Evolutionary conservation across 495 filamentous ascomycete genomes (phyloP).

Genomic region (Bacidia gigantensis): DNA sequence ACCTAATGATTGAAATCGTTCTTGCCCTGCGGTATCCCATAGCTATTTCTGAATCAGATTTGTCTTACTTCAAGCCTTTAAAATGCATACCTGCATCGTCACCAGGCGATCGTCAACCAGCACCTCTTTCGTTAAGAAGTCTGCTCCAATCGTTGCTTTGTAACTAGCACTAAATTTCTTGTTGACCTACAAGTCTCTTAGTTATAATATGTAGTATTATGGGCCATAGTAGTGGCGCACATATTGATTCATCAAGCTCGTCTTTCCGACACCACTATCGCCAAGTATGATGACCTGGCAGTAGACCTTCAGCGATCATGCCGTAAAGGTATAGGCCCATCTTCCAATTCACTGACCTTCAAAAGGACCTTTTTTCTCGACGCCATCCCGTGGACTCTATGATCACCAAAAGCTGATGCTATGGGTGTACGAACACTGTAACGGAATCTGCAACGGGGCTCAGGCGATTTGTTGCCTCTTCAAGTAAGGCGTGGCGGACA

Average conservation of each 20-base stretch:
- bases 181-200: conserved; percentile 58
- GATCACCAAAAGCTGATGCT: background rate
- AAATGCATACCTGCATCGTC: conserved; percentile 78
- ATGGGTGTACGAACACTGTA: background rate
- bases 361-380: conserved; percentile 94
- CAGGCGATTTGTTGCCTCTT: no score
- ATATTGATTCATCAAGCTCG: conserved; percentile 99
- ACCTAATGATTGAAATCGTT: conserved; percentile 92
- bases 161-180: conserved; percentile 99
- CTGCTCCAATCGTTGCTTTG: conserved; percentile 97
- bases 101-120: conserved; percentile 92
- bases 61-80: background rate
- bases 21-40: conserved; percentile 97
- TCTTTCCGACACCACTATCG: conserved; percentile 97
- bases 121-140: conserved; percentile 97
- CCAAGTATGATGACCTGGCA: conserved; percentile 90
- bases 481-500: no score
- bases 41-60: conserved; percentile 38
- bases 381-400: conserved; percentile 43
- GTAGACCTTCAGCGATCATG: background rate
- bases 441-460: no score
- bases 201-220: background rate
- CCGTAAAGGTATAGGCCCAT: background rate
- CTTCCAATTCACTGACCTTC: conserved; percentile 49
- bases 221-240: conserved; percentile 40